Evolutionary conservation across 2,329 filamentous ascomycete genomes (phyloP), one percentile per base, ranked within the genome.

Genomic region (Stachybotrys chlorohalonatus): DNA sequence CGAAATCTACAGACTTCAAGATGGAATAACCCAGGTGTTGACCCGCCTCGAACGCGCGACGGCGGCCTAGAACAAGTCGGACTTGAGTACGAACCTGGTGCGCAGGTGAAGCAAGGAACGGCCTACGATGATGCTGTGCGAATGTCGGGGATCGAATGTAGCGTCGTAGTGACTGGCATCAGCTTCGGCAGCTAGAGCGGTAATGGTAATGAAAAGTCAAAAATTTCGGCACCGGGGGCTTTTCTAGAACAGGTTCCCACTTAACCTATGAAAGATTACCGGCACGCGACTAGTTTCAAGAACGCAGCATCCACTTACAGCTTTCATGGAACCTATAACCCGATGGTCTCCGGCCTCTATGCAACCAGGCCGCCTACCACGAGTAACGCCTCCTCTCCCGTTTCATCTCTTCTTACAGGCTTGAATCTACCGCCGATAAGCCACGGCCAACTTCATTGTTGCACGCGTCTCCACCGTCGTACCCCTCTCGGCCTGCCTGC

Each of bases 1-100:
- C 46, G 52, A 53, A 24, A 53, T 53, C 6, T 49, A 17, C 16
- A 53, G 36, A 13, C 52, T 53, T 5, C 52, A 53, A 30, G 52
- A 53, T 24, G 52, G 52, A 11, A 46, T 53, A 11, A 36, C 45
- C 45, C 42, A 53, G 45, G 47, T 49, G 7, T 30, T 53, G 11
- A 30, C 45, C 8, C 52, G 49, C 7, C 52, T 53, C 36, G 51
- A 53, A n/a, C 24, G 36, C 36, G 36, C 11, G 7, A 39, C 36
- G 7, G 7, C 11, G 7, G 36, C 36, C 51, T 42, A 53, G 45
- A 46, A 30, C 51, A 31, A 17, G 8, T 6, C 32, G 32, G 24
- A 47, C 16, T n/a, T 47, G 32, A 42, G 47, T n/a, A 36, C 32
- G 16, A 15, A 53, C 6, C 32, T 42, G 11, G n/a, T 53, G 5